Base-by-base conservation (phyloP, 805 yeast species). In the Candida sphagnicola region DNA sequence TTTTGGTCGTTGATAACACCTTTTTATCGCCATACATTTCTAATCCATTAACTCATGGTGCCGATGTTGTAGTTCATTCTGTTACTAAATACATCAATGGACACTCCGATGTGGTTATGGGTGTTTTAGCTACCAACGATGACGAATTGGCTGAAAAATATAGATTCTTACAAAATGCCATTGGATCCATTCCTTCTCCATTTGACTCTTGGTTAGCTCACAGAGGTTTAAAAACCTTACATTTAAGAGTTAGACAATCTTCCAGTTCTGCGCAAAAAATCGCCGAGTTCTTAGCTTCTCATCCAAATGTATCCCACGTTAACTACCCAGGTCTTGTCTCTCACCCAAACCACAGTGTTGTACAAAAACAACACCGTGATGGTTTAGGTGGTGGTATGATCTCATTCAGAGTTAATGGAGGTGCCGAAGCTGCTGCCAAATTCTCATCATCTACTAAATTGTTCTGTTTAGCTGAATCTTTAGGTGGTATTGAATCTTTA, bases 151-250 rank as follows among this genome's bases (percentile, higher is more conserved):
- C 78, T 65, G 80, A 80, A 50, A 70, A 72, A 54, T 73, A 81
- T 63, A 73, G 85, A 44, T 86, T 85, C 70, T 72, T 86, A 62
- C 95, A 87, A 65, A 86, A 86, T 54, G 95, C 95, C 47, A 71
- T 85, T 53, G 96, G 95, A 45, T 88, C 95, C 18, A 77, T 87
- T 46, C 95, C 95, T 47, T 85, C 95, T 15, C 86, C 95, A 38
- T 88, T 87, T 60, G 95, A 88, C 67, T 76, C 88, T 30, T 87
- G 95, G 95, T 80, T 86, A 61, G 90, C 95, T 40, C 95, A 86
- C 73, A 77, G 96, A 61, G 95, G 95, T 57, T 73, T 87, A 57
- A 87, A 85, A 74, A 87, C 95, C 30, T 72, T 86, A 56, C 93
- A 85, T 56, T 71, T 87, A 64, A 77, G 96, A 62, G 83, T 78